Percentiles rank a stretch among this genome's conserved stretches.
phyloP scores from a whole-genome alignment of 352 stramenopile species.

The Phytophthora aleatoria region DNA sequence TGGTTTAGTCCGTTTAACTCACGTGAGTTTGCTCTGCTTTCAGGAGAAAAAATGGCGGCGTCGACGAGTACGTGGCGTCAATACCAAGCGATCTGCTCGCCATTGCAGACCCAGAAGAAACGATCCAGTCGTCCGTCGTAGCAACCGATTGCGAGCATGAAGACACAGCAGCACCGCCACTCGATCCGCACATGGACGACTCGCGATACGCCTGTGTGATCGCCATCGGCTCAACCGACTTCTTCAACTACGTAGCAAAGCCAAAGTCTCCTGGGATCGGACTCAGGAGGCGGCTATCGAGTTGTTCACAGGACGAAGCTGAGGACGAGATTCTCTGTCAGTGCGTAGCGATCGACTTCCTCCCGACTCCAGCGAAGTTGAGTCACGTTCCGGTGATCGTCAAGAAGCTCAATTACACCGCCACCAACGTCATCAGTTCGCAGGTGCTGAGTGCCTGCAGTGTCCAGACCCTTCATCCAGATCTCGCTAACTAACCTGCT shows the following conservation, averaged over 20 bases:
- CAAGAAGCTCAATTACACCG: slow-evolving; percentile 40
- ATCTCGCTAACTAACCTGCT: no score
- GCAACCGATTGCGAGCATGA: slow-evolving; percentile 27
- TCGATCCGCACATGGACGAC: background rate
- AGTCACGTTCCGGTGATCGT: slow-evolving; percentile 39
- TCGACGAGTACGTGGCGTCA: slow-evolving; percentile 14
- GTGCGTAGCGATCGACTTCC: slow-evolving; percentile 62
- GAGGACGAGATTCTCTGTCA: slow-evolving; percentile 43
- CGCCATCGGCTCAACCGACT: slow-evolving; percentile 22
- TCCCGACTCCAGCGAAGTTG: slow-evolving; percentile 48
- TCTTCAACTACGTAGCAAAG: slow-evolving; percentile 1
- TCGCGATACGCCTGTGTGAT: slow-evolving; percentile 42
- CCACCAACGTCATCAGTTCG: slow-evolving; percentile 35
- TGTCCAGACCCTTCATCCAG: no score
- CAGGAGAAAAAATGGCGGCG: slow-evolving; percentile 9
- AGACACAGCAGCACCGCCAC: background rate
- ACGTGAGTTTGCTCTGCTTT: background rate
- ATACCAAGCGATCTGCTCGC: slow-evolving; percentile 15
- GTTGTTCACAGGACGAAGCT: no score
- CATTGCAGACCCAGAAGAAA: background rate
- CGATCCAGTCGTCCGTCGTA: slow-evolving; percentile 22
- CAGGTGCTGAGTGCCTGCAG: slow-evolving; percentile 31
- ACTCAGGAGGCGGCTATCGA: background rate
- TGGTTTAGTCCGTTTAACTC: slow-evolving; percentile 1
- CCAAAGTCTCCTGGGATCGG: slow-evolving; percentile 1